Evolutionary conservation across 2,329 filamentous ascomycete species (phyloP), one percentile per base, ranked within the genome.

Genomic region (Tolypocladium tundrense): DNA sequence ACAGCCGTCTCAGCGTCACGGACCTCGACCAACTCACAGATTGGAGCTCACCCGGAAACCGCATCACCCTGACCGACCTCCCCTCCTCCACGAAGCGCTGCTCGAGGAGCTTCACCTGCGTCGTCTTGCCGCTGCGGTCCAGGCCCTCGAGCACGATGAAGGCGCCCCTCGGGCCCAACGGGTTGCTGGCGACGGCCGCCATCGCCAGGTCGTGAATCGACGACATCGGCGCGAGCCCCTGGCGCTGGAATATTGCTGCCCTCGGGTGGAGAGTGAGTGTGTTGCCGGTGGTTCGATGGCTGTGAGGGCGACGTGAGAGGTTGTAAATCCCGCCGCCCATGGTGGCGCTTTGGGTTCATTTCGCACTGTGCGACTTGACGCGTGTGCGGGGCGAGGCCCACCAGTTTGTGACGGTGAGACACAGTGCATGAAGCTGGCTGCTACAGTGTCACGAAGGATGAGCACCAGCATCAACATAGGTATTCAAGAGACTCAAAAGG

Each of bases 121-220:
- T 96, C 27, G 91, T 93, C 79, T 97, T 97, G 58, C 92, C 92
- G 50, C 91, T 91, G 62, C 91, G 85, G 67, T 97, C 92, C 61
- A 97, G 79, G 2, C 92, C 92, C 75, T 97, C 92, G 58, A 96
- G 84, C 5, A 93, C 88, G 56, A 96, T 83, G 39, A 97, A 82
- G 14, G 86, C 84, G 53, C 91, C 91, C 53, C 87, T 24, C 21
- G 21, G 21, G 21, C 21, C 21, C 21, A 24, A 24, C 21, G 21
- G 21, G 21, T 24, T 24, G 21, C 21, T 61, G 27, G 52, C 57
- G 11, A 56, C 55, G 62, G 60, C 77, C 54, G 76, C 77, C 24
- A 74, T 74, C 24, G 77, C 77, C 42, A 79, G 72, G 58, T 80
- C 77, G 62, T 78, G 79, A 59, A 79, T 79, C 8, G 78, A 80